Conservation (phyloP, 768 basidiomycete species). For the Flagelloscypha sp. region DNA sequence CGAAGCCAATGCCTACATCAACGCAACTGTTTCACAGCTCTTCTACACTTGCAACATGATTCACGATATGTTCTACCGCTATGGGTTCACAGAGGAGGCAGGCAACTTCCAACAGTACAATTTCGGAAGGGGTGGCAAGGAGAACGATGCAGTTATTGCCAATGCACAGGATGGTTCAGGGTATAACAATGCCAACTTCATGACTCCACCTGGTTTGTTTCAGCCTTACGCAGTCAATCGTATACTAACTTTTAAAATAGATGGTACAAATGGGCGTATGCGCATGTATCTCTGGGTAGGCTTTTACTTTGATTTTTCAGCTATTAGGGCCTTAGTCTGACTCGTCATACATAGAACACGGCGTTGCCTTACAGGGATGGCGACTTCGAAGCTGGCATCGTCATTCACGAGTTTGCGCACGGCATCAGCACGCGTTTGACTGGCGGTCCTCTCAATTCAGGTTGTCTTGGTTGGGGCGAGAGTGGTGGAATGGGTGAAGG, state of each 20-base stretch:
- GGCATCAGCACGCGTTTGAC: conserved; percentile 92
- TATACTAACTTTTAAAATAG: too few relatives aligned
- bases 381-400: conserved; percentile 93
- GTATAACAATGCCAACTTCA: conserved; percentile 89
- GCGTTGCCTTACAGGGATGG: conserved; percentile 88
- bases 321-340: too few relatives aligned
- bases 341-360: too few relatives aligned
- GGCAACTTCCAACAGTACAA: conserved; percentile 99
- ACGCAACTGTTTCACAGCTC: conserved; percentile 78
- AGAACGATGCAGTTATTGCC: conserved; percentile 85
- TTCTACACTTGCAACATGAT: conserved; percentile 82
- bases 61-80: conserved; percentile 79
- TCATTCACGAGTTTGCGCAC: conserved; percentile 85
- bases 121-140: conserved; percentile 82
- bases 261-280: conserved; percentile 85
- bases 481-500: conserved; percentile 97
- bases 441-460: conserved; percentile 87
- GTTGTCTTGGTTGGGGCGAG: conserved; percentile 94
- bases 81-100: conserved; percentile 84
- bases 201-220: conserved; percentile 77
- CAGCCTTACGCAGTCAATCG: conserved; percentile 24
- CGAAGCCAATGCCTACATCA: conserved; percentile 78
- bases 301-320: too few relatives aligned
- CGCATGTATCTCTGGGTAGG: conserved; percentile 97
- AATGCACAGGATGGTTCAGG: conserved; percentile 96